Conservation (phyloP, 345 rosid genomes). For the Citrus sinensis region DNA sequence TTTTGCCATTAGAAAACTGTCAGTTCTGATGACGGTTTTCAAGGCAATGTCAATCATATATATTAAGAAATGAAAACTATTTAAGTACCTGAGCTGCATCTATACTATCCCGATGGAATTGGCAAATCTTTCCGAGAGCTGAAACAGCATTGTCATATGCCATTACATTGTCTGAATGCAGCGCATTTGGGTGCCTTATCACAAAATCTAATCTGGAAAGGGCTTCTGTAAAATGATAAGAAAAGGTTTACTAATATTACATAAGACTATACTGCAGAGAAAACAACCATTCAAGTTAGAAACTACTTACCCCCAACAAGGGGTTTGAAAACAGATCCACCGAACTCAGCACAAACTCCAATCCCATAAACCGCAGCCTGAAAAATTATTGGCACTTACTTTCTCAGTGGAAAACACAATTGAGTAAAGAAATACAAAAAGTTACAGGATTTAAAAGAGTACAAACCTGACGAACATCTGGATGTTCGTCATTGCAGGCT, state of each 20-base stretch:
- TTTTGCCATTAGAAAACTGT: not conserved
- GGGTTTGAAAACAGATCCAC: conserved; percentile 59
- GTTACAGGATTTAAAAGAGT: not conserved
- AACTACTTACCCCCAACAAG: conserved; percentile 51
- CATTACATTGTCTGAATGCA: conserved; percentile 52
- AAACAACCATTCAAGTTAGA: not conserved
- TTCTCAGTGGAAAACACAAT: not conserved
- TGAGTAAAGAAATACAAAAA: conserved; percentile 4
- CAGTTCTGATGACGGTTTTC: not conserved
- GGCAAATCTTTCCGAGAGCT: conserved; percentile 74
- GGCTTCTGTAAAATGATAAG: conserved; percentile 38
- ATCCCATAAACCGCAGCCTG: conserved; percentile 80
- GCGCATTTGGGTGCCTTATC: conserved; percentile 50
- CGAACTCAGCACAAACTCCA: conserved; percentile 70
- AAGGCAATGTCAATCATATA: not conserved
- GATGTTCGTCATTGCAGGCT: conserved; percentile 60
- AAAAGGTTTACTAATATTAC: not conserved
- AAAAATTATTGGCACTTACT: conserved; percentile 1
- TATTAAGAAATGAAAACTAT: not conserved
- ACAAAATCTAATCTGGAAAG: conserved; percentile 58
- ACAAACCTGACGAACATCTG: conserved; percentile 66
- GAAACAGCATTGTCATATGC: conserved; percentile 81
- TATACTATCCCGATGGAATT: conserved; percentile 53
- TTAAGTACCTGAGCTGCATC: conserved; percentile 57
- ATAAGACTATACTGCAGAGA: not conserved